These are phyloP conservation scores for Solanum appendiculatum DNA, from an alignment of 257 asterid species.

Conservation along the genomic window DNA sequence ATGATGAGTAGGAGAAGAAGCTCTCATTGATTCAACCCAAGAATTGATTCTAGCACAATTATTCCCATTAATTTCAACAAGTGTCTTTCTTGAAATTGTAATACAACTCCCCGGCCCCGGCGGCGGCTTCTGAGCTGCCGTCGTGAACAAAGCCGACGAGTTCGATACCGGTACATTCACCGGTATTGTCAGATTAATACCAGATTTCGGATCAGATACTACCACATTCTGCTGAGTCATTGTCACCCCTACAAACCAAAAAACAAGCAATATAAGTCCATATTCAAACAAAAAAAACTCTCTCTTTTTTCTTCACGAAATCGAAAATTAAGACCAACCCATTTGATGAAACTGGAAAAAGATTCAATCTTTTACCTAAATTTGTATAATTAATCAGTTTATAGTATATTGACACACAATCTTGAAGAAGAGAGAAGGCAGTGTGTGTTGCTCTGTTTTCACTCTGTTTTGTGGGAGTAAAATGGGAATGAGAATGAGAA, in stretches of 20 bases:
- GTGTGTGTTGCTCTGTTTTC: constrained; percentile 5
- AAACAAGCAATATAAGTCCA: not conserved
- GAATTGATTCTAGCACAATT: constrained; percentile 42
- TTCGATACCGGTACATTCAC: constrained; percentile 43
- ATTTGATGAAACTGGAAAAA: not conserved
- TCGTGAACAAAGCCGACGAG: constrained; percentile 17
- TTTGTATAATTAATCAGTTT: not conserved
- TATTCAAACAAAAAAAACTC: not conserved
- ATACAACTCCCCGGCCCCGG: constrained; percentile 55
- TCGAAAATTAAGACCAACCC: not conserved
- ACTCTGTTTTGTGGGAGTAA: not conserved
- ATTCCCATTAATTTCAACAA: constrained; percentile 51
- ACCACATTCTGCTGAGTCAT: constrained; percentile 65
- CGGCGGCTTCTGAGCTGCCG: constrained; percentile 71
- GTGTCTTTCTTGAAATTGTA: constrained; percentile 50
- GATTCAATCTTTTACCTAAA: not conserved
- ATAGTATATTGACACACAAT: not conserved
- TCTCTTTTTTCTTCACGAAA: not conserved
- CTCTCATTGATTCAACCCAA: constrained; percentile 82
- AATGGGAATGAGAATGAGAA: not conserved
- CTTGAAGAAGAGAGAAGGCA: constrained; percentile 1
- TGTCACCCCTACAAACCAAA: not conserved
- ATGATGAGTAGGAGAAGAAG: constrained; percentile 77
- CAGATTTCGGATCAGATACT: constrained; percentile 40
- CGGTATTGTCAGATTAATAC: constrained; percentile 31